Evolutionary conservation across 75 land plant species (phyloP).

Genomic region (Picea glauca): DNA sequence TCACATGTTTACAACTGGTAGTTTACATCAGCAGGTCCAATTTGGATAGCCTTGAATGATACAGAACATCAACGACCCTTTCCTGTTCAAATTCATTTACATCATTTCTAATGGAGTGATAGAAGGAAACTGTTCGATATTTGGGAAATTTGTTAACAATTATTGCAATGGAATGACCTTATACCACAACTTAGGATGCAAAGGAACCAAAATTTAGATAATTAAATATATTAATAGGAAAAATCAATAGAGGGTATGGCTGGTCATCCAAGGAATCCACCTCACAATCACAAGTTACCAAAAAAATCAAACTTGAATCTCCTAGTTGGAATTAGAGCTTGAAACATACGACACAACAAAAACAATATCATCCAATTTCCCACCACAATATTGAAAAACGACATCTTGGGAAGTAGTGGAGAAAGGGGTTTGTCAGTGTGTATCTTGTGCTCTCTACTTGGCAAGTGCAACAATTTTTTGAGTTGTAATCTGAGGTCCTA

Average conservation of each 20-base stretch:
- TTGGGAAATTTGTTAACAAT: not conserved
- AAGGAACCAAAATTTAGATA: not conserved
- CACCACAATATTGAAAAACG: conserved; percentile 37
- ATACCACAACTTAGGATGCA: not conserved
- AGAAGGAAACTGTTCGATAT: not conserved
- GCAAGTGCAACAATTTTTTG: conserved; percentile 37
- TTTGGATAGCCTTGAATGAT: not conserved
- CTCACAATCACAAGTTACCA: not conserved
- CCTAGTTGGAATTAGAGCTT: too few species aligned
- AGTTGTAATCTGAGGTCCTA: conserved; percentile 40
- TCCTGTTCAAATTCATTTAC: not conserved
- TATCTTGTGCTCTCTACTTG: conserved; percentile 29
- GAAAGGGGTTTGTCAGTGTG: conserved; percentile 33
- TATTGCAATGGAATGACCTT: not conserved
- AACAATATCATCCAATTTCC: conserved; percentile 61
- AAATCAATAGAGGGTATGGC: not conserved
- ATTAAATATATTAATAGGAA: not conserved
- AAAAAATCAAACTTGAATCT: not conserved
- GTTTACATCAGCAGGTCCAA: not conserved
- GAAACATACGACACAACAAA: conserved; percentile 35
- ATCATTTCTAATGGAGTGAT: not conserved
- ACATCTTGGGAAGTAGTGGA: conserved; percentile 37
- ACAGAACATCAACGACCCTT: not conserved
- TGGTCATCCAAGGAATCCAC: not conserved
- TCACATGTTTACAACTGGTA: not conserved